Evolutionary conservation across 1,284 basidiomycete species (phyloP), one percentile per base, ranked within the genome.

Genomic region (Malassezia dermatis): DNA sequence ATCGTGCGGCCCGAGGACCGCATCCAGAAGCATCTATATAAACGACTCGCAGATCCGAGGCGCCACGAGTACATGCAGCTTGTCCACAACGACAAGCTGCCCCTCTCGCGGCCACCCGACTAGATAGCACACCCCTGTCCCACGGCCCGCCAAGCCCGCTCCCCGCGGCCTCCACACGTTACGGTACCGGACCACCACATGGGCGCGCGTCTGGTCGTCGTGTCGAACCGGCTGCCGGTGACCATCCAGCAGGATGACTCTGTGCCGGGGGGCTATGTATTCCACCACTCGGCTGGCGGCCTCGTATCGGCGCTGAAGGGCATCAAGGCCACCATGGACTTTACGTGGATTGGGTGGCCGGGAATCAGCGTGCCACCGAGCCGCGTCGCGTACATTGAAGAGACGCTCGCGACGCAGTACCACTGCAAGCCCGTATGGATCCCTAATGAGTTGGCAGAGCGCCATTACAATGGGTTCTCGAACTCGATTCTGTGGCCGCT

Each of bases 401-500:
- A 64, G 41, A 84, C 88, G 8, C 83, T 99, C 56, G 83, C 84
- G 80, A 85, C 91, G 49, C 91, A 96, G 76, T 95, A 93, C 77
- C 87, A 88, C 42, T 99, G 94, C 76, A 87, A 90, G 74, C 90
- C 93, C 15, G 94, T 99, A 65, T 95, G 95, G 79, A 84, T 99
- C 66, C 86, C 89, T 56, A 93, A 96, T 73, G 93, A 96, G 65
- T 81, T 99, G 59, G 93, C 94, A 12, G 94, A 99, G 77, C 83
- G 86, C 52, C 93, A 96, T 77, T 99, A 98, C 80, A 98, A 96
- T 70, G 78, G 78, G n/a, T 98, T 99, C 80, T 91, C 89, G 64
- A 99, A 99, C 79, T 94, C 89, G 47, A 98, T 99, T 77, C 83
- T 99, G 35, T 99, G 93, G 93, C 93, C 93, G 0, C 80, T 99